Evolutionary conservation across 345 rosid species (phyloP).

Genomic region (Schrenkiella parvula): DNA sequence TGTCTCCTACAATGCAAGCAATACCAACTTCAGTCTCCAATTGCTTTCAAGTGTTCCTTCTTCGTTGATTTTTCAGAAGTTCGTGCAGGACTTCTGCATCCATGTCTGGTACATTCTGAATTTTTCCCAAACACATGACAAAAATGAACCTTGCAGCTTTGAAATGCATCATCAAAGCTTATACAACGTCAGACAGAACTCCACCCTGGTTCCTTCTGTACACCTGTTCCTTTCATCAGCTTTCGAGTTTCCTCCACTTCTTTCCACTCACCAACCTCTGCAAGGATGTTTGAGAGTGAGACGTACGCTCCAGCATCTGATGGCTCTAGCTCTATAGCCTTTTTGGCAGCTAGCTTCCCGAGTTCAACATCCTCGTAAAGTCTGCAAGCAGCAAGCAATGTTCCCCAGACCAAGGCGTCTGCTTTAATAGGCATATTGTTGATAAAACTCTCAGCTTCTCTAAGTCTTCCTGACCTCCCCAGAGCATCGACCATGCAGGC

Average conservation of each 20-base stretch:
- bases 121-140: neutral
- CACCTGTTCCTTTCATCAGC: constrained; percentile 52
- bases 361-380: constrained; percentile 67
- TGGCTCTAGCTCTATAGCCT: constrained; percentile 50
- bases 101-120: constrained; percentile 2
- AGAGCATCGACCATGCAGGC: constrained; percentile 81
- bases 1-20: neutral
- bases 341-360: constrained; percentile 61
- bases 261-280: constrained; percentile 77
- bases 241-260: constrained; percentile 53
- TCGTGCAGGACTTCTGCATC: neutral
- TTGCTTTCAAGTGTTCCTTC: neutral
- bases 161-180: neutral
- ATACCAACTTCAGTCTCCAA: neutral
- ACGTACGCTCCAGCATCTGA: constrained; percentile 60
- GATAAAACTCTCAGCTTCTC: constrained; percentile 67
- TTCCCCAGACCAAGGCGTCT: constrained; percentile 69
- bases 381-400: constrained; percentile 78
- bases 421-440: constrained; percentile 53
- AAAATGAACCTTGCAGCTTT: neutral
- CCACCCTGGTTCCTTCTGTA: constrained; percentile 65
- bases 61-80: neutral
- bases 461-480: constrained; percentile 70
- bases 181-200: constrained; percentile 44
- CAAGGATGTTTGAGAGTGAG: constrained; percentile 67